A percentile compares a stretch with the other conserved stretches of the same genome.
Evolutionary conservation across 2,329 filamentous ascomycete genomes (phyloP).

Genomic region (Fusarium ramigenum): DNA sequence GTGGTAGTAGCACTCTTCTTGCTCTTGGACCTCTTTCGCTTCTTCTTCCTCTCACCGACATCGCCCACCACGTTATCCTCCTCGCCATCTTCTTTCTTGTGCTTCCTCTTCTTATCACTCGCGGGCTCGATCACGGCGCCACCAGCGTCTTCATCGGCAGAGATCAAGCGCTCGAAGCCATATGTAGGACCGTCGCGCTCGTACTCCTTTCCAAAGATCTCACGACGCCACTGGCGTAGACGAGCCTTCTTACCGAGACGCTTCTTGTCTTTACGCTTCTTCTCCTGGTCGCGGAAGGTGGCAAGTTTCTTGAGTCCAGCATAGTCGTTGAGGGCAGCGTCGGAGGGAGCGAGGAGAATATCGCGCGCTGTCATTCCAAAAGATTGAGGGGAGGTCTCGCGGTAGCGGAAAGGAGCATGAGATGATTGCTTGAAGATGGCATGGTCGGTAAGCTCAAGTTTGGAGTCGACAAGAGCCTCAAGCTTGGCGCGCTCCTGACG

Average conservation of each 20-base stretch:
- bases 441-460: slow-evolving; percentile 77
- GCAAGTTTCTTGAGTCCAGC: slow-evolving; percentile 96
- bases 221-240: slow-evolving; percentile 82
- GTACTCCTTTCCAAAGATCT: slow-evolving; percentile 68
- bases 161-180: slow-evolving; percentile 59
- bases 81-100: slow-evolving; percentile 2
- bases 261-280: slow-evolving; percentile 91
- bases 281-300: slow-evolving; percentile 84
- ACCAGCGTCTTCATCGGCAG: slow-evolving; percentile 39
- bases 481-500: slow-evolving; percentile 84
- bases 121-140: slow-evolving; percentile 42
- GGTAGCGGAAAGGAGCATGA: slow-evolving; percentile 78
- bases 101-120: slow-evolving; percentile 23
- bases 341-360: slow-evolving; percentile 87
- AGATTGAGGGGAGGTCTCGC: slow-evolving; percentile 88
- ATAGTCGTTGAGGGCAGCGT: slow-evolving; percentile 87
- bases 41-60: slow-evolving; percentile 54
- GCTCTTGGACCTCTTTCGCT: slow-evolving; percentile 62
- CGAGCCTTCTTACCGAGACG: slow-evolving; percentile 91
- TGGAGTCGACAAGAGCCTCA: slow-evolving; percentile 85
- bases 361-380: slow-evolving; percentile 92
- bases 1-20: slow-evolving; percentile 47
- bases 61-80: slow-evolving; percentile 44
- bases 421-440: slow-evolving; percentile 59
- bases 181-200: slow-evolving; percentile 66